Conservation (phyloP, 2,329 filamentous ascomycete species). For the Fusarium solani-melongenae region DNA sequence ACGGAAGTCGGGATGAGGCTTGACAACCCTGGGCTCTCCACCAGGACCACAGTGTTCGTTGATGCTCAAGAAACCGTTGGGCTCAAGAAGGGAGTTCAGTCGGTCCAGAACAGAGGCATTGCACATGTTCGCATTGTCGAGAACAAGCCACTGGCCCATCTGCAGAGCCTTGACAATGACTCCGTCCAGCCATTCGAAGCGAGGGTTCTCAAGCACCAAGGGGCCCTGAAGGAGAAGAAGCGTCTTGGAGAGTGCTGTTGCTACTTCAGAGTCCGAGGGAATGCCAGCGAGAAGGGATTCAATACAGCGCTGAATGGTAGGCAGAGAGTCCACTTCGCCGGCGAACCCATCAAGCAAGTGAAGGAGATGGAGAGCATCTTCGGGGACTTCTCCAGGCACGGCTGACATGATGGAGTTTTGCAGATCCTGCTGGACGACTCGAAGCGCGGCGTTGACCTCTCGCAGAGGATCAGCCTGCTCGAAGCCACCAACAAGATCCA, state of each 20-base stretch:
- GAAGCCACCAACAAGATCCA: slow-evolving; percentile 96
- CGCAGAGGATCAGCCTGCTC: slow-evolving; percentile 90
- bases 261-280: slow-evolving; percentile 58
- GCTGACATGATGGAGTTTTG: slow-evolving; percentile 61
- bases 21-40: slow-evolving; percentile 82
- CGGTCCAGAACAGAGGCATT: slow-evolving; percentile 94
- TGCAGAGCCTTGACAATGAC: slow-evolving; percentile 89
- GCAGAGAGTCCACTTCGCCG: slow-evolving; percentile 53
- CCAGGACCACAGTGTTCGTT: slow-evolving; percentile 91
- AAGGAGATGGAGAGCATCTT: slow-evolving; percentile 61
- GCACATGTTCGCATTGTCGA: slow-evolving; percentile 98
- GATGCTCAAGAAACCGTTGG: slow-evolving; percentile 86
- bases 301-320: slow-evolving; percentile 52
- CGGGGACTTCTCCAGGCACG: slow-evolving; percentile 59
- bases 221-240: slow-evolving; percentile 63
- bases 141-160: slow-evolving; percentile 88
- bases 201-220: slow-evolving; percentile 74
- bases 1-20: slow-evolving; percentile 86
- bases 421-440: slow-evolving; percentile 62
- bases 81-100: slow-evolving; percentile 93
- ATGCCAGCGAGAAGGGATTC: slow-evolving; percentile 54
- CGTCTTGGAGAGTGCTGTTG: slow-evolving; percentile 59
- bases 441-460: slow-evolving; percentile 69
- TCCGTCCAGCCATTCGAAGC: slow-evolving; percentile 97
- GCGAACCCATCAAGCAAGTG: slow-evolving; percentile 58